These are phyloP conservation scores for Yarrowia hollandica DNA, from an alignment of 805 yeast genomes.

Conservation along the genomic window DNA sequence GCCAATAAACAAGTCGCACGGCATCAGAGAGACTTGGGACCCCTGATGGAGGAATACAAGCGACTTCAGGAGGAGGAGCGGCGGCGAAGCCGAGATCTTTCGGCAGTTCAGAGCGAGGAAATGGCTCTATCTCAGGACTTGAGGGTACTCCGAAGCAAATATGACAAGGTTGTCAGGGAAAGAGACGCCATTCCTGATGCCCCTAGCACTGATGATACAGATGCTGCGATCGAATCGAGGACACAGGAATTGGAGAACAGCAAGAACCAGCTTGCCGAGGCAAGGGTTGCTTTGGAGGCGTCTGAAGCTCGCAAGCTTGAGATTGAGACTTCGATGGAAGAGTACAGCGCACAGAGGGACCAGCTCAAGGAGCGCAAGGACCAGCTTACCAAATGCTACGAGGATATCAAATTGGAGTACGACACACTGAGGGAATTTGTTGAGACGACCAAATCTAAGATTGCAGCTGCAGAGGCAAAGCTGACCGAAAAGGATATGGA, in stretches of 20 bases:
- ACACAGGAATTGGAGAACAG: background rate
- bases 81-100: too few relatives aligned
- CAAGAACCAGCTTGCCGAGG: background rate
- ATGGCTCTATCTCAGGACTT: too few relatives aligned
- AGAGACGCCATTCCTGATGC: slow-evolving; percentile 8
- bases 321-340: too few relatives aligned
- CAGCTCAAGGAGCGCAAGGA: background rate
- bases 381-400: background rate
- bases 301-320: background rate
- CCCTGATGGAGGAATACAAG: background rate
- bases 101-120: background rate
- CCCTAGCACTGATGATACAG: slow-evolving; percentile 10
- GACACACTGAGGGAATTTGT: slow-evolving; percentile 31
- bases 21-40: background rate
- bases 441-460: slow-evolving; percentile 47
- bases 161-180: background rate
- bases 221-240: background rate
- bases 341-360: too few relatives aligned
- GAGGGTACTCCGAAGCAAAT: background rate
- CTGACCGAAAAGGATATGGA: slow-evolving; percentile 42
- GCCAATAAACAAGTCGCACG: background rate
- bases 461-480: slow-evolving; percentile 63
- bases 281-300: background rate
- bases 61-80: background rate
- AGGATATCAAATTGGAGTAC: slow-evolving; percentile 36